Conservation (phyloP, 345 rosid species). For the Bruguiera sexangula region DNA sequence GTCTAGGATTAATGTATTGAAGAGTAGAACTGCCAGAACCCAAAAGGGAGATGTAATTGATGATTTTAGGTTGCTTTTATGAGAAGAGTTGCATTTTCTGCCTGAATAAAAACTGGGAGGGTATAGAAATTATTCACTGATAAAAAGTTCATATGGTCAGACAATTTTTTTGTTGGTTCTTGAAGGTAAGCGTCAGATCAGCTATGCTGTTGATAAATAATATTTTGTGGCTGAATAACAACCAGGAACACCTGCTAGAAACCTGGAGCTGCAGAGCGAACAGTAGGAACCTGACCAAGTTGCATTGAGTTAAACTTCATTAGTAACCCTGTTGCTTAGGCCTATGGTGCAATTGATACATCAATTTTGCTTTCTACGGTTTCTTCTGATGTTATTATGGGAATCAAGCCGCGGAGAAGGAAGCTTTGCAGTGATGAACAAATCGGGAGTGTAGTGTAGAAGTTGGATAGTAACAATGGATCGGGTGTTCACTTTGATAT, state of each 20-base stretch:
- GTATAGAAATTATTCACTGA: not conserved
- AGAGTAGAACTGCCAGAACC: not conserved
- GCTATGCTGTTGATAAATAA: not conserved
- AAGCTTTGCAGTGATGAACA: not conserved
- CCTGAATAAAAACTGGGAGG: not conserved
- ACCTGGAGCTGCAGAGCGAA: too few relatives aligned
- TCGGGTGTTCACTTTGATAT: too few relatives aligned
- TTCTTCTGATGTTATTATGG: not conserved
- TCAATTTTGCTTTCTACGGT: not conserved
- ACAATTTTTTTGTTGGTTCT: not conserved
- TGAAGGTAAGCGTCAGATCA: not conserved
- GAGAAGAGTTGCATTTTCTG: not conserved
- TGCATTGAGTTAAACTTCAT: too few relatives aligned
- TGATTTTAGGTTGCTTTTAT: not conserved
- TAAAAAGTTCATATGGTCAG: not conserved
- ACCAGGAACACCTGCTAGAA: too few relatives aligned
- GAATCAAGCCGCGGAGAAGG: conserved; percentile 2
- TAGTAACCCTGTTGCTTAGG: not conserved
- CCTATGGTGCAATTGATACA: not conserved
- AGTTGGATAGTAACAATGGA: not conserved
- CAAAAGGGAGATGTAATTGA: not conserved
- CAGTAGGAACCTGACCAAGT: too few relatives aligned
- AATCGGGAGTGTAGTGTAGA: not conserved
- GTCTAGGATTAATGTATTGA: not conserved
- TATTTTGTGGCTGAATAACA: too few relatives aligned